Evolutionary conservation across 129 eudicot genomes (phyloP), one percentile per base, ranked within the genome.

Genomic region (Pseudognaphalium luteoalbum): DNA sequence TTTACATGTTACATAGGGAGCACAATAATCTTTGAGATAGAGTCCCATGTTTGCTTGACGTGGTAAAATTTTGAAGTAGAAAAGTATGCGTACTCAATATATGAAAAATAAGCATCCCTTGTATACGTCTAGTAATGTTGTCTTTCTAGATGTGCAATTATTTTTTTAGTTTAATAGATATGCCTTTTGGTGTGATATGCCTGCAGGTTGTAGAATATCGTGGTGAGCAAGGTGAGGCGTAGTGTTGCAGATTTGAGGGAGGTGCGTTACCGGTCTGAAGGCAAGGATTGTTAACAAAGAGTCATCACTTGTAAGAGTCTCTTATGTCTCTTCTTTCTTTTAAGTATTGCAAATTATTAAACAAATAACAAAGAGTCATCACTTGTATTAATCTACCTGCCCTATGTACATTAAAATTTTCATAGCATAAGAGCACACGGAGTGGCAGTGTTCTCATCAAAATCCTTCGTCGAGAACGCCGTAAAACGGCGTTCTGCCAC

Each of bases 261-360:
- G 77, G 81, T 80, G 21, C 86, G 69, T 12, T 87, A 87, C 64
- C 77, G 78, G 4, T 63, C 56, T 67, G 84, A 87, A 75, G 84
- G 87, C 73, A 87, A 87, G 73, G 91, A 87, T 76, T 87, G 91
- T 60, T 87, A 87, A n/a, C n/a, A n/a, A n/a, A n/a, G n/a, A n/a
- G n/a, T n/a, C n/a, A n/a, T n/a, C n/a, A n/a, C n/a, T n/a, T 78
- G 91, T 87, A n/a, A n/a, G 35, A 81, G 91, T 83, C n/a, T 1
- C 17, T 62, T 29, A 30, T 51, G 22, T 29, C 11, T 22, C 6
- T 16, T 68, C 17, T 16, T 75, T 56, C 50, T 64, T 65, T 1
- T 42, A 57, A 68, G 16, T 68, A 47, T 68, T 29, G 14, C 7
- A 5, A 35, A 14, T 65, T n/a, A 57, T 11, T 6, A 1, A 29